phyloP scores from a whole-genome alignment of 2,329 filamentous ascomycete species.

The Colletotrichum trifolii region DNA sequence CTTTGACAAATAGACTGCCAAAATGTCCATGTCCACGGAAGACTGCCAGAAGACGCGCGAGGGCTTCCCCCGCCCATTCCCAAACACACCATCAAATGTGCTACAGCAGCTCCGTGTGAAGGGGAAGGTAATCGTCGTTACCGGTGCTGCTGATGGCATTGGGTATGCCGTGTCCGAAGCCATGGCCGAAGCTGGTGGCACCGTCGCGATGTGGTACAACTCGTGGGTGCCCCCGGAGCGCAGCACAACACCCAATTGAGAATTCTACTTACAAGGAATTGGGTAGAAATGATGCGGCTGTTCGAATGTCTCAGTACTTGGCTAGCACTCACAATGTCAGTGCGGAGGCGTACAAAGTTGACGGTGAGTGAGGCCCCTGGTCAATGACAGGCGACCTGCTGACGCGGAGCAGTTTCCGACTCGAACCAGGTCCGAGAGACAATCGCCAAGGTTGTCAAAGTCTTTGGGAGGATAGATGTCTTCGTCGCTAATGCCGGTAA shows the following conservation, averaged over 20 bases:
- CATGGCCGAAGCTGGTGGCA: constrained; percentile 56
- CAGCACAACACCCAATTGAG: no score
- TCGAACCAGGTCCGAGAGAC: constrained; percentile 47
- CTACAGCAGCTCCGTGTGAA: constrained; percentile 56
- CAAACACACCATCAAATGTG: constrained; percentile 53
- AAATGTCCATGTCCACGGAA: constrained; percentile 52
- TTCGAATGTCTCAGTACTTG: constrained; percentile 49
- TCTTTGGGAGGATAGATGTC: constrained; percentile 56
- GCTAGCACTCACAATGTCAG: constrained; percentile 48
- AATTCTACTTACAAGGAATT: neutral
- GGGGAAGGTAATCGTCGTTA: constrained; percentile 56
- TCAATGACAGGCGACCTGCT: neutral
- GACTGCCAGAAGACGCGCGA: constrained; percentile 44
- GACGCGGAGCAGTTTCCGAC: constrained; percentile 51
- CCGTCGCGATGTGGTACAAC: constrained; percentile 55
- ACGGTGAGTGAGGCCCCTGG: constrained; percentile 43
- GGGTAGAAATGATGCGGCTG: constrained; percentile 41
- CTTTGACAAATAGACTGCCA: constrained; percentile 35
- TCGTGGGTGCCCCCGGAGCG: neutral
- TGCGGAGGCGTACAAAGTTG: constrained; percentile 55
- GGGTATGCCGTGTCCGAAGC: constrained; percentile 56
- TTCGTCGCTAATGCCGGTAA: constrained; percentile 57
- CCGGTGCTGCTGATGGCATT: constrained; percentile 58
- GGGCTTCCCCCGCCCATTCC: constrained; percentile 51
- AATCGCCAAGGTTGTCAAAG: constrained; percentile 47